Percentiles rank a stretch among this genome's conserved stretches.
Evolutionary conservation across 192 early-diverging fungal species (phyloP).

Genomic region (Rhizophagus clarus): DNA sequence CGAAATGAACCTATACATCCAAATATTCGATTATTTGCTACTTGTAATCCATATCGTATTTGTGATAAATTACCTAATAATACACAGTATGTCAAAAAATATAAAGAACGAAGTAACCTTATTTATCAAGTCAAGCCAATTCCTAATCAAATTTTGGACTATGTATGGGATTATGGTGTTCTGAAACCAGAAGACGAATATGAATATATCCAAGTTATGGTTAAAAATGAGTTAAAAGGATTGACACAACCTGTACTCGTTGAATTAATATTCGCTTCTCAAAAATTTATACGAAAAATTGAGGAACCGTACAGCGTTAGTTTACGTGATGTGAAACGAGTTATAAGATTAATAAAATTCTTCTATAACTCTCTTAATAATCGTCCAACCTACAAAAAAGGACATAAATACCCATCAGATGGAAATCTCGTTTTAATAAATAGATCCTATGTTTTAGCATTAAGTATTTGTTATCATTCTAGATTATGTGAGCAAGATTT

Average conservation of each 20-base stretch:
- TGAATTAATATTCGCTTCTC: slow-evolving; percentile 10
- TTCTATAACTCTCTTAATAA: slow-evolving; percentile 11
- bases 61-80: too few relatives aligned
- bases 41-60: neutral
- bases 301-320: slow-evolving; percentile 21
- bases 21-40: slow-evolving; percentile 1
- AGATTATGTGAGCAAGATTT: slow-evolving; percentile 12
- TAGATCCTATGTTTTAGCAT: slow-evolving; percentile 8
- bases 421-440: neutral
- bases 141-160: neutral
- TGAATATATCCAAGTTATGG: neutral
- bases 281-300: slow-evolving; percentile 22
- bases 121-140: slow-evolving; percentile 11
- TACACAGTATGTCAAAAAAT: neutral
- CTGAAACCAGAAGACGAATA: neutral
- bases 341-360: neutral
- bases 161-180: neutral
- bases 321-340: slow-evolving; percentile 25
- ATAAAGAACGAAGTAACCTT: neutral
- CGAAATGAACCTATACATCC: neutral
- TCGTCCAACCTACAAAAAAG: neutral
- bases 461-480: slow-evolving; percentile 20
- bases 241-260: neutral
- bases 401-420: neutral
- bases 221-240: neutral